Base-by-base conservation (phyloP, 148 eudicot species). In the Pharnaceum exiguum region DNA sequence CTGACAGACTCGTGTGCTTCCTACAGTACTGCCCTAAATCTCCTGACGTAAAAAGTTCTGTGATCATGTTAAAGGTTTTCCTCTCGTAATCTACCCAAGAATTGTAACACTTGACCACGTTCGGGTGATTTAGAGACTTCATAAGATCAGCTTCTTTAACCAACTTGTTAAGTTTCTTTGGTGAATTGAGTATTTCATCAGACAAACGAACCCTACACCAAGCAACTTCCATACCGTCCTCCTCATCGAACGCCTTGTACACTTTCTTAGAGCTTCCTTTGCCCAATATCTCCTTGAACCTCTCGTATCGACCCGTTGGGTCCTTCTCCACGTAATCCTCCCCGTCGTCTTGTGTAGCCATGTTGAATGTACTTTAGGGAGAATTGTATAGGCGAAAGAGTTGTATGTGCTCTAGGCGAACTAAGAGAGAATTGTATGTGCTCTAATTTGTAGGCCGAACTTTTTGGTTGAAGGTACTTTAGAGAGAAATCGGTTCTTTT, bases 41-140 rank as follows among this genome's bases (percentile, higher is more conserved):
- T 27, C 75, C 75, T 15, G 75, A 71, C 11, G 75, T 64, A 17
- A 64, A 71, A 49, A 65, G 50, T 32, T 71, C 70, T 0, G 75
- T 71, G 10, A 71, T 55, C 56, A 71, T 64, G 46, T 71, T 58
- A 36, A 71, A 51, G 54, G 54, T 64, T 15, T 55, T 58, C 25
- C 22, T 58, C 7, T 48, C 17, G 2, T 33, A 18, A 51, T 71
- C 66, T 27, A 71, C 61, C 75, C 75, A 71, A 16, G 70, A 71
- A 19, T 67, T 40, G 16, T 64, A 65, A 30, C 67, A 71, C 32
- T 46, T 71, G 60, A 71, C 45, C 8, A 71, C 51, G 17, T 71
- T 71, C 55, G 58, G 61, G 33, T 71, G 75, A 2, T 64, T 65
- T 9, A 71, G 28, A 15, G 70, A 57, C 46, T 64, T 63, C 46